Conservation (phyloP, 768 basidiomycete species). For the Xerocomellus chrysenteron region DNA sequence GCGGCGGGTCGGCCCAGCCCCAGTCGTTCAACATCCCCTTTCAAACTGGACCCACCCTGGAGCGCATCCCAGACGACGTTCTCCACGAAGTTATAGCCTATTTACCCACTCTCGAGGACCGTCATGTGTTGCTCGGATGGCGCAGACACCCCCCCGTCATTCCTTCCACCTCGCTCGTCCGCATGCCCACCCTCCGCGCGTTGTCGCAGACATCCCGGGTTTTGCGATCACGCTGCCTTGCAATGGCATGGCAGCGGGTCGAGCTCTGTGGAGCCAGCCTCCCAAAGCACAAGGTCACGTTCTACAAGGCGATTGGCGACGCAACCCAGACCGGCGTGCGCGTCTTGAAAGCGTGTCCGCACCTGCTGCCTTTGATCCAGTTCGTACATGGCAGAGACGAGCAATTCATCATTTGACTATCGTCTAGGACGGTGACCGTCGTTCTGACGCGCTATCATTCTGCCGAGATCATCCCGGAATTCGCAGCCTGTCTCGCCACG, state of each 20-base stretch:
- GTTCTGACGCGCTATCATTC: neutral
- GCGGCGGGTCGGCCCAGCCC: too few relatives aligned
- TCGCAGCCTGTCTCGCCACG: conserved; percentile 5
- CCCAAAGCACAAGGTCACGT: neutral
- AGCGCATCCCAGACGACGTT: conserved; percentile 11
- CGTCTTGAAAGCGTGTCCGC: conserved; percentile 2
- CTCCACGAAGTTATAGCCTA: conserved; percentile 10
- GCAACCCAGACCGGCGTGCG: neutral
- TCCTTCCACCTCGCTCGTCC: neutral
- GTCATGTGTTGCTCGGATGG: neutral
- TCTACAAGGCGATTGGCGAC: neutral
- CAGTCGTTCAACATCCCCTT: neutral
- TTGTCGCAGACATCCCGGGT: conserved; percentile 8
- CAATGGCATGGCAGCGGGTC: conserved; percentile 12
- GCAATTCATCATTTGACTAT: neutral
- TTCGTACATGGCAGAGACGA: neutral
- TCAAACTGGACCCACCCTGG: neutral
- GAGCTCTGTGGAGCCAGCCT: conserved; percentile 1
- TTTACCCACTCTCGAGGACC: conserved; percentile 3
- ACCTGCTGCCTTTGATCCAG: conserved; percentile 5
- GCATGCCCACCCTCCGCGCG: neutral
- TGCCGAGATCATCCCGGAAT: conserved; percentile 1
- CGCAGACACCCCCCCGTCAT: neutral
- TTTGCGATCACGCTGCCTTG: conserved; percentile 11
- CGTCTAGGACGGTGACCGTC: neutral